Conservation (phyloP, 2,329 filamentous ascomycete genomes). For the Knoxdaviesia capensis region DNA sequence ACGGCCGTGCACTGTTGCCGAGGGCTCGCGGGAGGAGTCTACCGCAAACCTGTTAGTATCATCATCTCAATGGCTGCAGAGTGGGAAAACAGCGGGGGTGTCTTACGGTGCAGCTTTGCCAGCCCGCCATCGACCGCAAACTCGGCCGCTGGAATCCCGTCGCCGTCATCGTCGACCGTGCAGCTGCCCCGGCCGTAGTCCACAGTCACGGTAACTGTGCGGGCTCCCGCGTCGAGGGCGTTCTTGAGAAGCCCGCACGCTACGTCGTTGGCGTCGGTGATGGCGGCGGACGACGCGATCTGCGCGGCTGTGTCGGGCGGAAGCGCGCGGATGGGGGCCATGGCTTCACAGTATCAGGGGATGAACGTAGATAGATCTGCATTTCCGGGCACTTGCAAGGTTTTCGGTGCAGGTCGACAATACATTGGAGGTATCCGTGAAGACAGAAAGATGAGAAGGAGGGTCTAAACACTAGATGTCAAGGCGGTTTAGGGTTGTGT, state of each 20-base stretch:
- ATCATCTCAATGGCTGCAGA: background rate
- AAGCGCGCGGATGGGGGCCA: conserved; percentile 44
- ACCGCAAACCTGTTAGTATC: background rate
- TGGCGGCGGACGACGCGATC: conserved; percentile 66
- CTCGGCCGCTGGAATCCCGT: conserved; percentile 53
- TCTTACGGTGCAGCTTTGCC: conserved; percentile 51
- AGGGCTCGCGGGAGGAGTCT: conserved; percentile 1
- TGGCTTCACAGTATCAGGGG: conserved; percentile 10
- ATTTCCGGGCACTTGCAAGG: background rate
- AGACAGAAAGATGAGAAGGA: too few relatives aligned
- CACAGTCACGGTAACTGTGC: conserved; percentile 46
- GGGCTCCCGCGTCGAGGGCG: conserved; percentile 60
- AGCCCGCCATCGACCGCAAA: conserved; percentile 53
- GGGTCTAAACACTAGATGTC: too few relatives aligned
- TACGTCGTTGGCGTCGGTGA: conserved; percentile 55
- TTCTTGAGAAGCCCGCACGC: conserved; percentile 61
- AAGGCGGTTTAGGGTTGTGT: too few relatives aligned
- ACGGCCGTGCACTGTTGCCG: conserved; percentile 34
- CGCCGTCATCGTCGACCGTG: conserved; percentile 65
- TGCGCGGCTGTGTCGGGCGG: conserved; percentile 53
- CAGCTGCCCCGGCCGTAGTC: conserved; percentile 63
- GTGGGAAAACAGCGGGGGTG: background rate
- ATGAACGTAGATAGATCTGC: background rate
- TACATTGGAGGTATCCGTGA: too few relatives aligned
- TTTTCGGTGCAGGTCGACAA: background rate